phyloP scores from a whole-genome alignment of 106 monocot genomes.

The Dendrobium catenatum region DNA sequence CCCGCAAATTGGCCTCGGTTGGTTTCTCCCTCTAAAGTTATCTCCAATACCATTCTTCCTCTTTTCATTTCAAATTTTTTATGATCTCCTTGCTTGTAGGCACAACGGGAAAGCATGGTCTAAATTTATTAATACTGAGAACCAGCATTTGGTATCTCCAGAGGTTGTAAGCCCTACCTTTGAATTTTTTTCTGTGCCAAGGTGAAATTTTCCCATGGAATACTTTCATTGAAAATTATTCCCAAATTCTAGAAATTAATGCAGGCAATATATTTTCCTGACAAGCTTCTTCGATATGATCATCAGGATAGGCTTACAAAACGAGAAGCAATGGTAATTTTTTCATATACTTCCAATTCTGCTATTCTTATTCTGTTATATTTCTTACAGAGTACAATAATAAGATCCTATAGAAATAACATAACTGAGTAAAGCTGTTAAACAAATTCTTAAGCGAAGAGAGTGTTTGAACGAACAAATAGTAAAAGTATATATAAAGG shows the following conservation, averaged over 20 bases:
- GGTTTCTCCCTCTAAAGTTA: too few species aligned
- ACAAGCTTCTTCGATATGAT: slow-evolving; percentile 87
- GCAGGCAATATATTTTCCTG: slow-evolving; percentile 90
- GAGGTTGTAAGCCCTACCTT: slow-evolving; percentile 38
- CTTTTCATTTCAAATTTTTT: too few species aligned
- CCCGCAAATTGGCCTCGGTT: too few species aligned
- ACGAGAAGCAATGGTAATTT: slow-evolving; percentile 76
- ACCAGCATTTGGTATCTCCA: slow-evolving; percentile 83
- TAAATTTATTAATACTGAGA: slow-evolving; percentile 81
- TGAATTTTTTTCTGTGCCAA: background rate
- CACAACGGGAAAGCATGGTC: slow-evolving; percentile 93
- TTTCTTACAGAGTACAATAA: background rate
- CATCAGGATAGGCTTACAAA: slow-evolving; percentile 87
- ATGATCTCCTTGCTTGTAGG: slow-evolving; percentile 24
- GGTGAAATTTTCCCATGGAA: background rate
- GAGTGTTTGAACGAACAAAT: too few species aligned
- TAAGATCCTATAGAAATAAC: too few species aligned
- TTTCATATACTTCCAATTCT: background rate
- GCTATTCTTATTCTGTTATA: background rate
- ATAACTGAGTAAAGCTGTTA: too few species aligned
- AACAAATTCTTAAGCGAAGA: too few species aligned
- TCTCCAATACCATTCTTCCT: too few species aligned
- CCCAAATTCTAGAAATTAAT: background rate
- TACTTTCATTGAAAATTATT: slow-evolving; percentile 2
- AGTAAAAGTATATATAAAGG: too few species aligned